Conservation (phyloP, 306 rosid species). For the Trifolium pratense region DNA sequence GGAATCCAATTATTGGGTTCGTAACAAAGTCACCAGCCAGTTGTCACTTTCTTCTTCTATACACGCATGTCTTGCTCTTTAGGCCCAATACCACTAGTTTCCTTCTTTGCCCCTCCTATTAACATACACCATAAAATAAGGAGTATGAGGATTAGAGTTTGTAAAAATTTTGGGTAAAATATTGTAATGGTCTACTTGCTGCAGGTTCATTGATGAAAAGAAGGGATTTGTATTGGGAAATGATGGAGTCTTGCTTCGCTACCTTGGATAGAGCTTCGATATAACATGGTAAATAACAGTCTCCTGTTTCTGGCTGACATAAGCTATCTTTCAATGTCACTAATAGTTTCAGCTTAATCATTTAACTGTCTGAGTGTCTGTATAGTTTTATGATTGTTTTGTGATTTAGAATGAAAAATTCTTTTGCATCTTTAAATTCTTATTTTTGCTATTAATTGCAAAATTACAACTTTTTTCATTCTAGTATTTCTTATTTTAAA, state of each 20-base stretch:
- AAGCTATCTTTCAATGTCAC: constrained; percentile 8
- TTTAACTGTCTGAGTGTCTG: constrained; percentile 3
- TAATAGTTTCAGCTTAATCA: constrained; percentile 27
- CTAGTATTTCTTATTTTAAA: neutral
- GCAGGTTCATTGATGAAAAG: constrained; percentile 83
- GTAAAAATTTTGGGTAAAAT: constrained; percentile 9
- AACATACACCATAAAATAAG: constrained; percentile 15
- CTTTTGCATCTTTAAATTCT: neutral
- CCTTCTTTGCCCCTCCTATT: neutral
- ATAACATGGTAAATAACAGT: constrained; percentile 51
- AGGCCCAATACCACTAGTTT: neutral
- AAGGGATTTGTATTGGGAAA: constrained; percentile 95
- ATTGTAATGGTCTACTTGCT: constrained; percentile 22
- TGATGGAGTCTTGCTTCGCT: constrained; percentile 93
- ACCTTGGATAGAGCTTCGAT: constrained; percentile 69
- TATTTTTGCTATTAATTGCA: neutral
- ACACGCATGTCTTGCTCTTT: neutral
- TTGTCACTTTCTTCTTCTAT: neutral
- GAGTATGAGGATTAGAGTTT: constrained; percentile 31
- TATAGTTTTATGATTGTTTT: constrained; percentile 2
- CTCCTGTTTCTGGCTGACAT: constrained; percentile 30
- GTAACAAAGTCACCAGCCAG: too few species aligned
- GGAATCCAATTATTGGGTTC: too few species aligned
- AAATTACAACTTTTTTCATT: neutral
- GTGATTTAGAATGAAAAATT: constrained; percentile 23